Evolutionary conservation across 176 grass and related monocot genomes (phyloP), one percentile per base, ranked within the genome.

Genomic region (Pharus latifolius): DNA sequence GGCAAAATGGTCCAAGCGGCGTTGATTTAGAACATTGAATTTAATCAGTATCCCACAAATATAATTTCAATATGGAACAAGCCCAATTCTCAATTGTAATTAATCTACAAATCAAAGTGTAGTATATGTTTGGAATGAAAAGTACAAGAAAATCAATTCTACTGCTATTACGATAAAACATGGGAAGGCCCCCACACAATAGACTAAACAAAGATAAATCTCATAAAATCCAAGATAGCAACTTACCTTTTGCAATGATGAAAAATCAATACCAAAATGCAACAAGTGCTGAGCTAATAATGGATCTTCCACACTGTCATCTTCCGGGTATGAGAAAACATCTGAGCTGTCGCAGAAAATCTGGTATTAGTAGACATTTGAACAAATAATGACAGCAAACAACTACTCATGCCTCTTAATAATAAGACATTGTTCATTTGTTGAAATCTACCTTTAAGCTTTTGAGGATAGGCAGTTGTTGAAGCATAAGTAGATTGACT

Each of bases 261-360:
- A 94, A 78, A 99, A 99, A 78, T 99, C 84, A 1, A 99, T 99
- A 60, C 95, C 95, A 47, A 99, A 99, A 86, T 94, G 88, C 7
- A 79, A 92, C 13, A 99, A 73, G 49, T 99, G 95, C 73, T 99
- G 90, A 88, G 95, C 95, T 82, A 99, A 86, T 42, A 91, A 20
- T 31, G 95, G 95, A 78, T 99, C 90, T 70, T 94, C 95, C 77
- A 99, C 82, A 38, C 90, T 88, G 35, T 94, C 87, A 77, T 99
- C 95, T 83, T 99, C 95, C 10, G 95, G 90, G 64, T 99, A 99
- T 63, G 95, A 99, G 78, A 88, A 99, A 85, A 99, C 90, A 42
- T 94, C 95, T 99, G 90, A 94, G 65, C 84, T 94, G 90, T 84
- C 90, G 81, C 80, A 79, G 63, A 91, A 78, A 82, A 80, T 49